Evolutionary conservation across 2,329 filamentous ascomycete species (phyloP).

Genomic region (Leptodontidium sp.): DNA sequence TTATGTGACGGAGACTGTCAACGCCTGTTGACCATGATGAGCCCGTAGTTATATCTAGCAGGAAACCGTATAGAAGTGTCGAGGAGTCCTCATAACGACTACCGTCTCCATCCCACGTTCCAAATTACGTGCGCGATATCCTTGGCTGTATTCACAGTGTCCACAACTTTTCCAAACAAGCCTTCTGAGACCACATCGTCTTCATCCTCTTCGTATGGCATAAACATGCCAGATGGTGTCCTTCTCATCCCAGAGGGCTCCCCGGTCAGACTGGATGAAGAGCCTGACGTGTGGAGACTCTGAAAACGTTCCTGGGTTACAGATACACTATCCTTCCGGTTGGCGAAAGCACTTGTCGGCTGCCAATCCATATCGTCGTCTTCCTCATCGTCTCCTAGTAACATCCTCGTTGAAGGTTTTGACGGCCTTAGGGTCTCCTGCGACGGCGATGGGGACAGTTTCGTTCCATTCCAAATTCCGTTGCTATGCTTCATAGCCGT

Average conservation of each 20-base stretch:
- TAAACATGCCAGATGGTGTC: slow-evolving; percentile 88
- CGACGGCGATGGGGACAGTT: slow-evolving; percentile 71
- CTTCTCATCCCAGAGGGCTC: slow-evolving; percentile 71
- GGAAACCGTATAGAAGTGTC: not conserved
- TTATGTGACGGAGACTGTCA: slow-evolving; percentile 24
- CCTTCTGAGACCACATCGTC: slow-evolving; percentile 67
- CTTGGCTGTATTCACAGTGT: slow-evolving; percentile 69
- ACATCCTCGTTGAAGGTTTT: slow-evolving; percentile 64
- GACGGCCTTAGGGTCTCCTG: slow-evolving; percentile 81
- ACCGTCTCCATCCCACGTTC: slow-evolving; percentile 59
- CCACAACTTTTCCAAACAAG: slow-evolving; percentile 48
- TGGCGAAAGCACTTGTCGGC: slow-evolving; percentile 41
- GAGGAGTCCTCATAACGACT: slow-evolving; percentile 33
- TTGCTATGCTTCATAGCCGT: slow-evolving; percentile 68
- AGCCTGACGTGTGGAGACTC: slow-evolving; percentile 45
- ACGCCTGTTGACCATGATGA: slow-evolving; percentile 13
- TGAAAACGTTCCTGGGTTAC: slow-evolving; percentile 43
- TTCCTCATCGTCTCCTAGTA: slow-evolving; percentile 58
- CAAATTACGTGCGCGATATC: slow-evolving; percentile 77
- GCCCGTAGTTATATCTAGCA: not conserved
- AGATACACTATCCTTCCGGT: slow-evolving; percentile 44
- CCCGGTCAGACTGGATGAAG: slow-evolving; percentile 53
- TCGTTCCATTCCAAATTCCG: slow-evolving; percentile 53
- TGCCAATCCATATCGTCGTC: slow-evolving; percentile 63
- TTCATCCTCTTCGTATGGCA: slow-evolving; percentile 83